Evolutionary conservation across 345 rosid genomes (phyloP).

Genomic region (Linum lewisii): DNA sequence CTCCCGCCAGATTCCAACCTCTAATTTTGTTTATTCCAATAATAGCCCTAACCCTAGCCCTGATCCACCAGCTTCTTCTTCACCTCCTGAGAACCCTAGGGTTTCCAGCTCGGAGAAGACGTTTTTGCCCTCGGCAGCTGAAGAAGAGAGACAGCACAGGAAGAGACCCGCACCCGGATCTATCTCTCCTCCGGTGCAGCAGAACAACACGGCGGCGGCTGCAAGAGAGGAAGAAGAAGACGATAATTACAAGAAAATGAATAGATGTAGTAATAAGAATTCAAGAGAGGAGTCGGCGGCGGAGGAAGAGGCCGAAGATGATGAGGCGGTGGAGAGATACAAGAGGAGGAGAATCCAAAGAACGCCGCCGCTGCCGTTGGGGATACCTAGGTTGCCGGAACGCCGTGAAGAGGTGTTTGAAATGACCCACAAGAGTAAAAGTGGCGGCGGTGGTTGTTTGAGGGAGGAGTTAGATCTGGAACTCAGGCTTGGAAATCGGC

Average conservation of each 20-base stretch:
- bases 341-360: slow-evolving; percentile 54
- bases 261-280: too few species aligned
- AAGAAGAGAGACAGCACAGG: slow-evolving; percentile 17
- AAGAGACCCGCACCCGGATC: slow-evolving; percentile 16
- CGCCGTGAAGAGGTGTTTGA: slow-evolving; percentile 30
- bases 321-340: slow-evolving; percentile 16
- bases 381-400: slow-evolving; percentile 11
- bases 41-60: slow-evolving; percentile 56
- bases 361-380: slow-evolving; percentile 25
- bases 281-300: slow-evolving; percentile 20
- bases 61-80: slow-evolving; percentile 26
- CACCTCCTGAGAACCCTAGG: slow-evolving; percentile 33
- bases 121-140: slow-evolving; percentile 25
- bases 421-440: neutral
- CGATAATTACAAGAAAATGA: slow-evolving; percentile 14
- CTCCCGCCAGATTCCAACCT: slow-evolving; percentile 26
- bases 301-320: slow-evolving; percentile 31
- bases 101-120: slow-evolving; percentile 24
- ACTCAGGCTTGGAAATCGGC: slow-evolving; percentile 71
- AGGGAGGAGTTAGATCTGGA: slow-evolving; percentile 84
- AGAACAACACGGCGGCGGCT: too few species aligned
- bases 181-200: too few species aligned
- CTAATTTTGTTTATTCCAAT: slow-evolving; percentile 16
- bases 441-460: slow-evolving; percentile 17
- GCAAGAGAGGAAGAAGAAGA: slow-evolving; percentile 20